Evolutionary conservation across 2,329 filamentous ascomycete species (phyloP), one percentile per base, ranked within the genome.

Genomic region (Alternaria brassicae): DNA sequence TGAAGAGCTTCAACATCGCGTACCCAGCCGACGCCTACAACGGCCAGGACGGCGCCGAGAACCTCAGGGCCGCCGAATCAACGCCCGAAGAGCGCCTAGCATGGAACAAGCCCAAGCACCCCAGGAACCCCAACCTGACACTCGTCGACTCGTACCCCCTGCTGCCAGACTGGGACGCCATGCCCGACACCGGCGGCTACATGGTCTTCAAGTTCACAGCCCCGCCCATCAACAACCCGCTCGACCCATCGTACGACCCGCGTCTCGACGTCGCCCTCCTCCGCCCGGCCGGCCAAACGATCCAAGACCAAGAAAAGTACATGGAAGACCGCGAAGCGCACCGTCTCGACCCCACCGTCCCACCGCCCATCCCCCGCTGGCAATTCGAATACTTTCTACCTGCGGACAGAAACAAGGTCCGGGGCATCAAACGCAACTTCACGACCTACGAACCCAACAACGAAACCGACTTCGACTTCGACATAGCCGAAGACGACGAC

Each of bases 1-100:
- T 85, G 59, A 89, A 89, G 70, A 86, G 86, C 56, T 89, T 89
- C 73, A 85, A 89, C 71, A 80, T 89, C 55, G 87, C 87, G 12
- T 87, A 89, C 36, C 86, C 87, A 12, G 82, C 87, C 63, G 58
- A 89, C 83, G 75, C 88, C 79, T 81, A 91, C 89, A 82, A 86
- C 83, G 82, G 87, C 79, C 79, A 89, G 84, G 85, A 92, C 87
- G 83, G 81, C 19, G 74, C 78, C 2, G 81, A 80, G 36, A 82
- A 80, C 21, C 78, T 88, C 30, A 82, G 83, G 44, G 85, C 84
- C 34, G 82, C 86, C 42, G 79, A 82, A 21, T 75, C 83, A 21
- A 83, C 83, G 1, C 80, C 83, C 27, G 81, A 83, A 39, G 87
- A 89, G 63, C 76, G 79, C 17, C 81, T 84, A 56, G 86, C 86